Conservation (phyloP, 2,329 filamentous ascomycete genomes). For the Alternaria conjuncta region DNA sequence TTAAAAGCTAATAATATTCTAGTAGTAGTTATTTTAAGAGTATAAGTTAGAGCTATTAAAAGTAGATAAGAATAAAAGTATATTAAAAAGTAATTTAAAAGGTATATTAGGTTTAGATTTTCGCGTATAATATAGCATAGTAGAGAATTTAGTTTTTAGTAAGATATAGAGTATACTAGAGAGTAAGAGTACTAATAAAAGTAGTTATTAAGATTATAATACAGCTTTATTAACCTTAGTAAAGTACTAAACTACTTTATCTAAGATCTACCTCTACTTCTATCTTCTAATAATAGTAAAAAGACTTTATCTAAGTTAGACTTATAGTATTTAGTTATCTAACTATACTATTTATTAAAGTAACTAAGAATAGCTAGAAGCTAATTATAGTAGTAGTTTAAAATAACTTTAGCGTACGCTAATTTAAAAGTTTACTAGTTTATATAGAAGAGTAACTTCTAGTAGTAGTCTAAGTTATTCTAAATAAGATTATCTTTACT, state of each 20-base stretch:
- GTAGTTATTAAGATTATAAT: neutral
- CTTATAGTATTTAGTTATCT: neutral
- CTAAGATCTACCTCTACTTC: neutral
- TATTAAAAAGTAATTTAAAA: neutral
- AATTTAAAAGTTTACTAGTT: neutral
- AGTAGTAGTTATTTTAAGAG: neutral
- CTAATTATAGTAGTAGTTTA: neutral
- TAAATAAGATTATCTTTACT: neutral
- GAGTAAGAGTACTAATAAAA: neutral
- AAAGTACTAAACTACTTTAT: neutral
- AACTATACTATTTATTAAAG: neutral
- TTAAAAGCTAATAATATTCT: neutral
- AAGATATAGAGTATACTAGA: neutral
- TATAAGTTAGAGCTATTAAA: neutral
- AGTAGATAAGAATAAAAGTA: neutral
- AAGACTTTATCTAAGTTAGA: neutral
- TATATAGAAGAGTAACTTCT: neutral
- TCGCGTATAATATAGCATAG: neutral
- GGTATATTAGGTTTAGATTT: neutral
- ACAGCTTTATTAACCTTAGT: neutral
- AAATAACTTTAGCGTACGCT: neutral
- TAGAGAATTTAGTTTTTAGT: neutral
- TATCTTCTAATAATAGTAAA: neutral
- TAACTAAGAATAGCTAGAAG: neutral
- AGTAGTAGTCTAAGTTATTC: neutral